Evolutionary conservation across 352 stramenopile genomes (phyloP).

Genomic region (Globisporangium canariense): DNA sequence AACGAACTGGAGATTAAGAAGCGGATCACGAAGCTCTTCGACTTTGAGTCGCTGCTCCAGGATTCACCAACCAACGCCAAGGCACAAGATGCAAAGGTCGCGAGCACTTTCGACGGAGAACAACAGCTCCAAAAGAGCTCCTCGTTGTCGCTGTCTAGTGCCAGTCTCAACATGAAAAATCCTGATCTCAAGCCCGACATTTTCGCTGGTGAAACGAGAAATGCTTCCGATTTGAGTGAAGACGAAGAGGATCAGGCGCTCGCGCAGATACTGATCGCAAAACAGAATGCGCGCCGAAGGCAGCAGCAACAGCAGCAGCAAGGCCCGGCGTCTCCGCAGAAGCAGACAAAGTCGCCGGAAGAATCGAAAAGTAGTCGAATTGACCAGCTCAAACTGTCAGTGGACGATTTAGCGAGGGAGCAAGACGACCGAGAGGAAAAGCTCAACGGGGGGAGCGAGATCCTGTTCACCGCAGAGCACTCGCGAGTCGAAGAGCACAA

Average conservation of each 20-base stretch:
- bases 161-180: not conserved
- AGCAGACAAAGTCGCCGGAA: not conserved
- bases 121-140: constrained; percentile 1
- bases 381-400: not conserved
- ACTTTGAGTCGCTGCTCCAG: constrained; percentile 52
- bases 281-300: constrained; percentile 12
- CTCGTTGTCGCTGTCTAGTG: not conserved
- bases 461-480: not conserved
- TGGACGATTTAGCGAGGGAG: not conserved
- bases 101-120: not conserved
- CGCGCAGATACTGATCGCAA: constrained; percentile 10
- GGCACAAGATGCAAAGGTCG: not conserved
- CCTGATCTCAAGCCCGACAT: not conserved
- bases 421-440: not conserved
- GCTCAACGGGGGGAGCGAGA: not conserved
- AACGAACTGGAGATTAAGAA: not conserved
- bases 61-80: not conserved
- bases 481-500: not conserved
- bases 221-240: not conserved
- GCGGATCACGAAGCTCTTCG: constrained; percentile 30
- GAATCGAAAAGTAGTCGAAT: not conserved
- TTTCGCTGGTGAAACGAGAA: not conserved
- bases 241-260: constrained; percentile 12
- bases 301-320: not conserved
- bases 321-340: too few species aligned